Conservation (phyloP, 371 early-diverging fungal species). For the Haplosporangium sp. region DNA sequence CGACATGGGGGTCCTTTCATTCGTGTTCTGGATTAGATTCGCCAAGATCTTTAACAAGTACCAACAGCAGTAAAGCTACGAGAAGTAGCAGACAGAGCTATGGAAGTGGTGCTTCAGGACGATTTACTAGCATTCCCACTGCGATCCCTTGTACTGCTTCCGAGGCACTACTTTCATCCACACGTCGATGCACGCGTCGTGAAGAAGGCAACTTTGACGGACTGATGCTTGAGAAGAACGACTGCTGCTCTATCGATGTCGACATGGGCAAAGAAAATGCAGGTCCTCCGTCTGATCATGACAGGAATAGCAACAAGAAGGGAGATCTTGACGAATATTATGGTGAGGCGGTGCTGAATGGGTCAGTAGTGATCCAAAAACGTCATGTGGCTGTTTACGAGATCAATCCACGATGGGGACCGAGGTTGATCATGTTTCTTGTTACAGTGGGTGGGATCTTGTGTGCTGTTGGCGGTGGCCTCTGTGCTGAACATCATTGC, state of each 20-base stretch:
- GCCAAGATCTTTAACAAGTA: neutral
- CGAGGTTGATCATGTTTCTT: conserved; percentile 39
- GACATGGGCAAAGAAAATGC: too few species aligned
- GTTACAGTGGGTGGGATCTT: conserved; percentile 24
- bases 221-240: too few species aligned
- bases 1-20: neutral
- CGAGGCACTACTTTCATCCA: too few species aligned
- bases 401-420: conserved; percentile 49
- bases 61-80: neutral
- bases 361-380: conserved; percentile 26
- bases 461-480: conserved; percentile 22
- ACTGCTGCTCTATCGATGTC: too few species aligned
- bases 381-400: conserved; percentile 50
- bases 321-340: neutral
- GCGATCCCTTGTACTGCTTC: too few species aligned
- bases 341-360: neutral
- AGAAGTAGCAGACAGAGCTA: neutral
- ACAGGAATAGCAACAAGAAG: too few species aligned
- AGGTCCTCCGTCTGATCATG: too few species aligned
- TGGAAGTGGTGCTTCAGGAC: neutral
- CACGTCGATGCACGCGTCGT: too few species aligned
- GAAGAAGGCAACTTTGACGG: too few species aligned
- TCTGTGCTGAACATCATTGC: conserved; percentile 39
- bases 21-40: too few species aligned
- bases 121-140: too few species aligned